These are phyloP conservation scores for Exophiala sp. DNA, from an alignment of 2,329 filamentous ascomycete genomes.

Conservation along the genomic window DNA sequence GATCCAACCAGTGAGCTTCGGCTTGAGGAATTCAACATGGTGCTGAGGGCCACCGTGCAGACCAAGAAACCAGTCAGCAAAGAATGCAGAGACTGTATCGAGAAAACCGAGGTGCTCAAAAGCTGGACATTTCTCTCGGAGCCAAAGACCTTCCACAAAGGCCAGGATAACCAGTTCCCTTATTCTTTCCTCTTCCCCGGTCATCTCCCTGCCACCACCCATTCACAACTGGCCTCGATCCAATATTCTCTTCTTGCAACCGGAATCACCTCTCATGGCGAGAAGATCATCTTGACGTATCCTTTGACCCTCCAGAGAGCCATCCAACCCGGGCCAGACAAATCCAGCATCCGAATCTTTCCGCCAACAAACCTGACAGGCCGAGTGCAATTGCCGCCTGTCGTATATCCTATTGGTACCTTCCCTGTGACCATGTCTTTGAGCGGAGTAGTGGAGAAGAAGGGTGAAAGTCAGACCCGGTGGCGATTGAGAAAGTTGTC, in stretches of 20 bases:
- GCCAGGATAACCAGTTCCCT: constrained; percentile 69
- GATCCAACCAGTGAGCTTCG: constrained; percentile 56
- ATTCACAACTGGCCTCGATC: constrained; percentile 65
- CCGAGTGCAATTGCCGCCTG: constrained; percentile 70
- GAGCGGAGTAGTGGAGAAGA: constrained; percentile 72
- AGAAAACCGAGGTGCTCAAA: constrained; percentile 66
- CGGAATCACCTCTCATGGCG: constrained; percentile 55
- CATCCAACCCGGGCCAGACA: constrained; percentile 70
- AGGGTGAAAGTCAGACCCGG: constrained; percentile 64
- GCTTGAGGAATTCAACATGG: constrained; percentile 67
- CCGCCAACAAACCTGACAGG: constrained; percentile 91
- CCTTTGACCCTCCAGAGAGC: constrained; percentile 71
- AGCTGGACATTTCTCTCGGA: constrained; percentile 70
- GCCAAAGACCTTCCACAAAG: constrained; percentile 38
- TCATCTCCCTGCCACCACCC: constrained; percentile 75
- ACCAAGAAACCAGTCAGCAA: constrained; percentile 76
- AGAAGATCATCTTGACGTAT: constrained; percentile 60
- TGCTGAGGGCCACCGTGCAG: constrained; percentile 61
- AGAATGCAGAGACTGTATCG: constrained; percentile 71
- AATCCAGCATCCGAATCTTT: constrained; percentile 88
- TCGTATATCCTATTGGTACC: constrained; percentile 78
- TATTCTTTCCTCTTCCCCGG: constrained; percentile 84
- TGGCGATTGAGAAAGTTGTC: constrained; percentile 89
- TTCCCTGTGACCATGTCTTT: constrained; percentile 75
- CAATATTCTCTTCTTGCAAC: constrained; percentile 72